Evolutionary conservation across 1,139 yeast genomes (phyloP), one percentile per base, ranked within the genome.

Genomic region (Wickerhamiella infanticola): DNA sequence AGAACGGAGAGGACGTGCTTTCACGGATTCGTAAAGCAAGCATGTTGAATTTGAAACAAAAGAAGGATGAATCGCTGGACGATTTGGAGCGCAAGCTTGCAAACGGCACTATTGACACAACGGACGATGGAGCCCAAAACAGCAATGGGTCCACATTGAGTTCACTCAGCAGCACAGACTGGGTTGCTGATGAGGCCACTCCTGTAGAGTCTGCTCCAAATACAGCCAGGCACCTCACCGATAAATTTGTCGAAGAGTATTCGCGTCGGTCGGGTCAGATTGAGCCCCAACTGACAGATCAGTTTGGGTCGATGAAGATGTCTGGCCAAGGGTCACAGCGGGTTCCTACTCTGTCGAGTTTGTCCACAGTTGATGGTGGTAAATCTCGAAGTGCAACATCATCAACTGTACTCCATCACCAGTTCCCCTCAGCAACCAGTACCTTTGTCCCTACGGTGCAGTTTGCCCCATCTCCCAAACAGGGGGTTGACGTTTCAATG

Each of bases 101-200:
- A 11, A 25, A 36, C 8, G 39, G 31, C 25, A 35, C 41, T 13
- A 24, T 38, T 9, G 41, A 37, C 35, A 42, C 45, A 3, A 38
- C 45, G 6, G 35, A 37, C 33, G 24, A 24, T 23, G 23, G 35
- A 31, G 37, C 37, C 9, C 9, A 7, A 35, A 41, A 11, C 13
- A 18, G 29, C 3, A 47, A 47, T 25, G 49, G 49, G 9, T 45
- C 47, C 2, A 47, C 49, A 4, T 29, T 47, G 33, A 47, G 47
- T 31, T 27, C 45, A 1, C 24, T 47, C 27, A 40, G 40, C 13
- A 43, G 37, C 35, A 31, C 23, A 7, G 33, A 29, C 33, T 29
- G 33, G 33, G 33, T 29, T 29, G 33, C 33, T 7, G 33, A 29
- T 29, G 11, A 7, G 7, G 7, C 33, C 7, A 7, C 7, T 7